Conservation (phyloP, 1,139 yeast genomes). For the Casaregolazyma lundiana region DNA sequence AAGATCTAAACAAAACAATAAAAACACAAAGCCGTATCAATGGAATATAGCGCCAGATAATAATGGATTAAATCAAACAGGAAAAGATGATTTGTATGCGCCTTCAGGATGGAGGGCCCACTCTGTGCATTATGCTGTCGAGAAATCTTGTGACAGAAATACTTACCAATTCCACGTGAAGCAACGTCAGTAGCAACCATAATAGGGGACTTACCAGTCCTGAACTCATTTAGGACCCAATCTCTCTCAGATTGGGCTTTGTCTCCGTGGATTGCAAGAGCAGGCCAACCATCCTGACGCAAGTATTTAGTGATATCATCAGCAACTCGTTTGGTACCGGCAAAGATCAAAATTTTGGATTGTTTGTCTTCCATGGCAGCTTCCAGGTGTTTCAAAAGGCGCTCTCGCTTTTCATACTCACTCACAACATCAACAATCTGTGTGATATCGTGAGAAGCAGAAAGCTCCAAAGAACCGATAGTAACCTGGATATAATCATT, state of each 20-base stretch:
- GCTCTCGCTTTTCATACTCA: constrained; percentile 92
- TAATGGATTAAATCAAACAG: constrained; percentile 1
- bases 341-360: constrained; percentile 79
- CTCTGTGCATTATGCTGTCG: constrained; percentile 9
- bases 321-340: constrained; percentile 96
- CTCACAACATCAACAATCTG: constrained; percentile 89
- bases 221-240: constrained; percentile 94
- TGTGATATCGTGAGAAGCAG: constrained; percentile 95
- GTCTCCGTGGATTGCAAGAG: constrained; percentile 98
- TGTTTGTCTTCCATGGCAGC: constrained; percentile 72
- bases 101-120: constrained; percentile 8
- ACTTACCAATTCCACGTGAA: constrained; percentile 99
- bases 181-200: constrained; percentile 99
- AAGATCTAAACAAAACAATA: constrained; percentile 2
- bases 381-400: constrained; percentile 78
- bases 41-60: neutral
- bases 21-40: neutral
- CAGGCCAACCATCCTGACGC: constrained; percentile 98
- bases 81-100: constrained; percentile 3
- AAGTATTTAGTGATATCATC: constrained; percentile 89
- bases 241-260: constrained; percentile 97
- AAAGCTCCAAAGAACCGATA: constrained; percentile 88
- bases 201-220: constrained; percentile 85
- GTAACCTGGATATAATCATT: constrained; percentile 93
- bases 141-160: constrained; percentile 21